Evolutionary conservation across 1,139 yeast species (phyloP), one percentile per base, ranked within the genome.

Genomic region (Lodderomyces margitis): DNA sequence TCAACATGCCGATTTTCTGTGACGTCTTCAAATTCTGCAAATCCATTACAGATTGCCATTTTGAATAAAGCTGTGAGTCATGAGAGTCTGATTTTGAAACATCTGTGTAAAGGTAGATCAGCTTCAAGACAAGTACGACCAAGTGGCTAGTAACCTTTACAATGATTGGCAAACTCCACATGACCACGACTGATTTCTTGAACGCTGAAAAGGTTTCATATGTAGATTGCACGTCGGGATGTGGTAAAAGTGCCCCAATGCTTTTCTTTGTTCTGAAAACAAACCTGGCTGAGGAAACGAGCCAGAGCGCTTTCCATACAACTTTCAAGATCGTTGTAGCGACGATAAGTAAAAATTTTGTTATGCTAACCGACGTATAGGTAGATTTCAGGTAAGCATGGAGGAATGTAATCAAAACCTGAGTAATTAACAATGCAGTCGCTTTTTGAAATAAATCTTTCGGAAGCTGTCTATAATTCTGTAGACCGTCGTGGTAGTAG

Each of bases 161-260:
- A 2, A 61, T 7, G 4, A 24, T 24, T 2, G 72, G 73, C 12
- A 64, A 42, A 1, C 62, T 50, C 38, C 66, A 59, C 14, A 67
- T 58, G 19, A 63, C 53, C 19, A 53, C 40, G 14, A 68, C 50
- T 1, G 72, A 64, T 30, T 51, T 51, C 41, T 56, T 57, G 45
- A 64, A 68, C 3, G 70, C 57, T 12, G 43, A 46, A 10, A 47
- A 44, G 9, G 64, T 51, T 19, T 46, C 47, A 16, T 54, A 57
- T 7, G 48, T 50, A 16, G 54, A 52, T 32, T 53, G 46, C 9
- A 51, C 52, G n/a, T 50, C 49, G 8, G 11, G 27, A 8, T 54
- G 36, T 9, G 59, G 55, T 2, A 72, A 68, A 48, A 64, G 66
- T 21, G 57, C 55, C 14, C 53, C 51, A 21, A 68, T 58, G n/a